Percentiles rank a stretch among this genome's conserved stretches.
phyloP scores from a whole-genome alignment of 129 eudicot genomes.

The Apium graveolens region DNA sequence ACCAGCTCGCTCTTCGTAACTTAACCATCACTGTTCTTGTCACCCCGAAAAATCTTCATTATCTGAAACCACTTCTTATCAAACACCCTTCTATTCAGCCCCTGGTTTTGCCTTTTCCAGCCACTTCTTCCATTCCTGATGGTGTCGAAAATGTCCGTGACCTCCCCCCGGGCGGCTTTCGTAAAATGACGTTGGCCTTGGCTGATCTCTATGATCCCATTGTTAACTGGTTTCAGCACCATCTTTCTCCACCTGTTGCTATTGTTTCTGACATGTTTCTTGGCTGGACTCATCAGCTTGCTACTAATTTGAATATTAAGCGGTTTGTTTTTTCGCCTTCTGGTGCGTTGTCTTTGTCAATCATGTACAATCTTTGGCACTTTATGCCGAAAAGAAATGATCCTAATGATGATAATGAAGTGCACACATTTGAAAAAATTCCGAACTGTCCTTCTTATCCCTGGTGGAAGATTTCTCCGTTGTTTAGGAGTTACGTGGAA shows the following conservation, averaged over 20 bases:
- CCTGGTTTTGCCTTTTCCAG: slow-evolving; percentile 67
- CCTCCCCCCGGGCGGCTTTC: slow-evolving; percentile 34
- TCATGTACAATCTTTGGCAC: slow-evolving; percentile 39
- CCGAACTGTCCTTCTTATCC: slow-evolving; percentile 49
- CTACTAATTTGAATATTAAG: no score
- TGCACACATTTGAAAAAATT: slow-evolving; percentile 23
- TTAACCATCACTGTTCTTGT: slow-evolving; percentile 43
- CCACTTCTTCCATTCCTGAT: slow-evolving; percentile 39
- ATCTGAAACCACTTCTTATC: slow-evolving; percentile 39
- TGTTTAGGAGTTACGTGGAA: slow-evolving; percentile 36
- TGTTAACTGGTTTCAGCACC: slow-evolving; percentile 37
- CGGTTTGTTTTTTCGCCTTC: slow-evolving; percentile 36
- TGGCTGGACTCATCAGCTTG: slow-evolving; percentile 46
- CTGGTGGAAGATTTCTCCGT: slow-evolving; percentile 61
- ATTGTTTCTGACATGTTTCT: slow-evolving; percentile 55
- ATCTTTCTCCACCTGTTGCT: slow-evolving; percentile 54
- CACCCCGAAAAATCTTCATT: slow-evolving; percentile 50
- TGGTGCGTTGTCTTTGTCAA: slow-evolving; percentile 48
- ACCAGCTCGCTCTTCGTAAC: slow-evolving; percentile 37
- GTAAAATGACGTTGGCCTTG: slow-evolving; percentile 27
- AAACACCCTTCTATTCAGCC: slow-evolving; percentile 39
- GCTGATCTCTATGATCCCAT: slow-evolving; percentile 29
- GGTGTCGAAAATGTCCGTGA: slow-evolving; percentile 63
- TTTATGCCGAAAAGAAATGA: slow-evolving; percentile 28
- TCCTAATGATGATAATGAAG: slow-evolving; percentile 17